Percentiles rank a stretch among this genome's conserved stretches.
Conservation (phyloP, 2,329 filamentous ascomycete species). For the Ophiostoma fasciatum region DNA sequence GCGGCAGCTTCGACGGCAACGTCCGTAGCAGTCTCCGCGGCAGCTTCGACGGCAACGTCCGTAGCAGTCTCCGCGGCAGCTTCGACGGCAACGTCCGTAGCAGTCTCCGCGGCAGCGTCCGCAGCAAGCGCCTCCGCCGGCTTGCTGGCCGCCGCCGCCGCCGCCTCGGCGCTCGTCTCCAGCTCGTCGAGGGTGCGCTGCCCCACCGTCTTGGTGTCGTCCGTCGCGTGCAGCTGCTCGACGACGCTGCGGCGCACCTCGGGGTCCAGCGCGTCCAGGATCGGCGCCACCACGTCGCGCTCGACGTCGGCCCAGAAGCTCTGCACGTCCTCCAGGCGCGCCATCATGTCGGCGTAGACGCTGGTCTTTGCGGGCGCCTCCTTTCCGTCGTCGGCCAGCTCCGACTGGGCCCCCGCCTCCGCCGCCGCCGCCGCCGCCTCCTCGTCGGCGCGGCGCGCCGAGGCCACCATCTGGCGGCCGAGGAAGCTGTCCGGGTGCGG, state of each 20-base stretch:
- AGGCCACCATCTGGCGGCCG: slow-evolving; percentile 66
- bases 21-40: no score
- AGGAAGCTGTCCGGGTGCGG: slow-evolving; percentile 81
- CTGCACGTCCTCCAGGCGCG: slow-evolving; percentile 61
- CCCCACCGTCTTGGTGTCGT: slow-evolving; percentile 11
- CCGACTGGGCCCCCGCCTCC: not conserved
- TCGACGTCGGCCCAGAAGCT: slow-evolving; percentile 75
- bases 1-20: no score
- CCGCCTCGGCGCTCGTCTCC: slow-evolving; percentile 9
- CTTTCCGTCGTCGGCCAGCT: slow-evolving; percentile 43
- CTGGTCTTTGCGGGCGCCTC: slow-evolving; percentile 19
- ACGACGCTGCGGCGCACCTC: slow-evolving; percentile 48
- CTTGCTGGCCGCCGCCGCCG: not conserved
- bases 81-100: no score
- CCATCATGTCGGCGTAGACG: slow-evolving; percentile 51
- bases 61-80: no score
- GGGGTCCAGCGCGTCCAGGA: slow-evolving; percentile 46
- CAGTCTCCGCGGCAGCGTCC: no score
- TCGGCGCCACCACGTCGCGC: slow-evolving; percentile 62
- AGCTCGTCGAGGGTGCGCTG: slow-evolving; percentile 6
- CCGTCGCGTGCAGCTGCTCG: slow-evolving; percentile 38
- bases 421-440: slow-evolving; percentile 45
- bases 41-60: no score
- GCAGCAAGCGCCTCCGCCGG: no score
- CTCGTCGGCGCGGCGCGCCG: slow-evolving; percentile 36